phyloP scores from a whole-genome alignment of 768 basidiomycete genomes.

The Leccinum truebloodii region DNA sequence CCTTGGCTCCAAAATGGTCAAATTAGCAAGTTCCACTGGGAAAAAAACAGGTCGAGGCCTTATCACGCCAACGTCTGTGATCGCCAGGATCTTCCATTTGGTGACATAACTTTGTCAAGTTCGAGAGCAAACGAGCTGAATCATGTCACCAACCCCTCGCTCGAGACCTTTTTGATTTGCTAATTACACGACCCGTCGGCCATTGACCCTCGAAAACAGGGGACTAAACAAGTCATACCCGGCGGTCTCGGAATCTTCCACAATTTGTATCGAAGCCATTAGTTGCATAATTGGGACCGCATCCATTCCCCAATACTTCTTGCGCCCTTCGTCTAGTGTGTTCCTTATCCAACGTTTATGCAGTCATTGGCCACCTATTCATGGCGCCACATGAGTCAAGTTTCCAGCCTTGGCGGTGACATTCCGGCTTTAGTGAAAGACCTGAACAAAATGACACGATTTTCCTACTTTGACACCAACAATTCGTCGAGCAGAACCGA shows the following conservation, averaged over 20 bases:
- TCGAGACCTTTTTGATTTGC: slow-evolving; percentile 21
- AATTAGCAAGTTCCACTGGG: slow-evolving; percentile 26
- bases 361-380: neutral
- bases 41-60: slow-evolving; percentile 16
- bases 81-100: slow-evolving; percentile 34
- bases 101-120: slow-evolving; percentile 20
- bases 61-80: slow-evolving; percentile 27
- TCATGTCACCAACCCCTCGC: slow-evolving; percentile 7
- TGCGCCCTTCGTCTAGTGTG: slow-evolving; percentile 23
- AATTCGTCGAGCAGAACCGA: slow-evolving; percentile 1
- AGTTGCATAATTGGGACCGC: slow-evolving; percentile 19
- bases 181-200: slow-evolving; percentile 9
- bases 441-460: neutral
- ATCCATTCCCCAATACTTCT: slow-evolving; percentile 33
- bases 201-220: slow-evolving; percentile 24
- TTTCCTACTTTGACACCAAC: neutral
- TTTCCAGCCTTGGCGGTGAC: slow-evolving; percentile 11
- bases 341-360: slow-evolving; percentile 9
- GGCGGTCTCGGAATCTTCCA: slow-evolving; percentile 16
- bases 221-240: slow-evolving; percentile 4
- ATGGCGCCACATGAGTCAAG: slow-evolving; percentile 1
- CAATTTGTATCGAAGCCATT: slow-evolving; percentile 6
- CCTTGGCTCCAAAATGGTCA: slow-evolving; percentile 23
- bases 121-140: slow-evolving; percentile 19
- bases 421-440: neutral